Percentiles rank a stretch among this genome's conserved stretches.
phyloP scores from a whole-genome alignment of 169 alveolate species.

The Cryptosporidium sp. region DNA sequence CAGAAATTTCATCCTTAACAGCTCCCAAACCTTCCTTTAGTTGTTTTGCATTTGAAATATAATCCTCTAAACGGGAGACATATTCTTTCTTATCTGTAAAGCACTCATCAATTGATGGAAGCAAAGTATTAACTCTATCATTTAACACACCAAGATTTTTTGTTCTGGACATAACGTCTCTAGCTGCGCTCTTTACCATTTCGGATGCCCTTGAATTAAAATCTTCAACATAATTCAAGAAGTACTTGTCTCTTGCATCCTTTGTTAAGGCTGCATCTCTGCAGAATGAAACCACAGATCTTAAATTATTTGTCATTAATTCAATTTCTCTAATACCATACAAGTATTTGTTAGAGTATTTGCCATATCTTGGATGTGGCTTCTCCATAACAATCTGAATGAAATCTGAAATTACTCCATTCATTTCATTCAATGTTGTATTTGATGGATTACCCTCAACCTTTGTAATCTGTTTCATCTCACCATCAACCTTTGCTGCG shows the following conservation, averaged over 20 bases:
- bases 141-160: constrained; percentile 82
- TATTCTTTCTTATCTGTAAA: constrained; percentile 80
- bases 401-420: constrained; percentile 40
- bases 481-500: constrained; percentile 85
- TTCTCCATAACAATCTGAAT: constrained; percentile 85
- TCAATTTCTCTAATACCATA: constrained; percentile 89
- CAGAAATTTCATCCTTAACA: constrained; percentile 71
- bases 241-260: constrained; percentile 92
- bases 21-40: constrained; percentile 76
- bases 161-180: constrained; percentile 84
- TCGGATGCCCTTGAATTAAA: constrained; percentile 84
- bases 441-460: constrained; percentile 68
- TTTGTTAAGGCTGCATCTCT: constrained; percentile 89
- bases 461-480: constrained; percentile 25
- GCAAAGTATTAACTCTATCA: constrained; percentile 82
- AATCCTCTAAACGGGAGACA: constrained; percentile 79
- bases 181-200: constrained; percentile 84
- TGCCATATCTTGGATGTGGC: constrained; percentile 90
- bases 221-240: constrained; percentile 85
- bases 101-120: constrained; percentile 84
- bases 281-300: constrained; percentile 86
- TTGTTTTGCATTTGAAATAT: constrained; percentile 80
- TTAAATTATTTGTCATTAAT: constrained; percentile 86
- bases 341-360: constrained; percentile 82
- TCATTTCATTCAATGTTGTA: constrained; percentile 59